These are phyloP conservation scores for Fusarium subtropicale DNA, from an alignment of 2,329 filamentous ascomycete genomes.

Conservation along the genomic window DNA sequence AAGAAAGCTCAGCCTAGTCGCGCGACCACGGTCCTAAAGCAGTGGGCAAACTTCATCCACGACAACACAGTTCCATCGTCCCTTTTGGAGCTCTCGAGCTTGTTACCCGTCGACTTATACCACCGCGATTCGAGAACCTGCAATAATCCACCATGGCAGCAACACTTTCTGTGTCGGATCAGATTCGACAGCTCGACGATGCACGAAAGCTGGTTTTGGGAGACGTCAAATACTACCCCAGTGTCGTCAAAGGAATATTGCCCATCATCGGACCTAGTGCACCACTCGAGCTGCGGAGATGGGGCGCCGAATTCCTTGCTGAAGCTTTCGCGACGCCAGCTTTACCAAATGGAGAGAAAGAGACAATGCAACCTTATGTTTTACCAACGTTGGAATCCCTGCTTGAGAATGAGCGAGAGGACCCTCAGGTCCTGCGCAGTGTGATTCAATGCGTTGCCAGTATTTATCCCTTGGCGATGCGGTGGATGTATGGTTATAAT, in stretches of 20 bases:
- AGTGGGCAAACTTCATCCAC: conserved; percentile 36
- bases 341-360: conserved; percentile 81
- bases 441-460: conserved; percentile 90
- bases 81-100: conserved; percentile 26
- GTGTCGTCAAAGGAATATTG: conserved; percentile 92
- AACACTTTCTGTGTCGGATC: conserved; percentile 73
- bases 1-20: conserved; percentile 49
- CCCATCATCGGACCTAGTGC: conserved; percentile 84
- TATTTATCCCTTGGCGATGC: conserved; percentile 91
- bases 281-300: conserved; percentile 86
- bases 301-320: conserved; percentile 95
- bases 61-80: conserved; percentile 19
- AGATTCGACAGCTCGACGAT: conserved; percentile 88
- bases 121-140: conserved; percentile 18
- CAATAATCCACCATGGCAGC: conserved; percentile 60
- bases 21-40: conserved; percentile 46
- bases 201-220: conserved; percentile 90
- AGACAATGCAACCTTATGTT: conserved; percentile 79
- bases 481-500: conserved; percentile 84
- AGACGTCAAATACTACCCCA: conserved; percentile 88
- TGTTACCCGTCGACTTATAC: background rate
- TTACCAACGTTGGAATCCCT: conserved; percentile 80
- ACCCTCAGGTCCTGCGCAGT: conserved; percentile 83
- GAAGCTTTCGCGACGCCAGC: conserved; percentile 96
- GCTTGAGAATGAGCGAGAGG: conserved; percentile 78